Conservation (phyloP, 2,329 filamentous ascomycete genomes). For the Alternaria triticina region DNA sequence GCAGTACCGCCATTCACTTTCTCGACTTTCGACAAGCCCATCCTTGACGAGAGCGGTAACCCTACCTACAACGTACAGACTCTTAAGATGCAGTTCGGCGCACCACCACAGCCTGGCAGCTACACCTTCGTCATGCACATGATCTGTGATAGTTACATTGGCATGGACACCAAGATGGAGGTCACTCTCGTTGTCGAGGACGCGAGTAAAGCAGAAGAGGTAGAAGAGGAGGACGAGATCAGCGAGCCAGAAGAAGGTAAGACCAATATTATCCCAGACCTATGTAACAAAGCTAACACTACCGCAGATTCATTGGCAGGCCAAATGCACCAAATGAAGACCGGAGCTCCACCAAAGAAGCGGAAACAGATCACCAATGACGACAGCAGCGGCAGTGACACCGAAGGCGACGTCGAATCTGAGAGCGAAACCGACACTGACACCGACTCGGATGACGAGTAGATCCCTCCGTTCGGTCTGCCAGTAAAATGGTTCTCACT, state of each 20-base stretch:
- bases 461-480: conserved; percentile 9
- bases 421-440: conserved; percentile 59
- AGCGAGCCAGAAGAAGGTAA: conserved; percentile 97
- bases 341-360: conserved; percentile 64
- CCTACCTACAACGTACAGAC: conserved; percentile 96
- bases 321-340: conserved; percentile 87
- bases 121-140: conserved; percentile 96
- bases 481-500: not conserved
- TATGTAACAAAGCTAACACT: conserved; percentile 27
- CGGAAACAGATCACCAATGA: conserved; percentile 62
- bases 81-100: conserved; percentile 95
- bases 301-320: conserved; percentile 81
- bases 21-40: conserved; percentile 85
- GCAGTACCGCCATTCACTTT: conserved; percentile 98
- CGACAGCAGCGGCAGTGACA: conserved; percentile 69
- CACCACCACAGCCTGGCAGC: conserved; percentile 87
- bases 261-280: conserved; percentile 32
- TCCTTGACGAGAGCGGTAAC: conserved; percentile 78
- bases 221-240: conserved; percentile 90
- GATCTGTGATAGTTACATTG: conserved; percentile 92
- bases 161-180: conserved; percentile 90
- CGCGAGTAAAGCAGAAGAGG: conserved; percentile 79
- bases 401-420: conserved; percentile 65
- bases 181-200: conserved; percentile 90
- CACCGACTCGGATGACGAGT: conserved; percentile 52